Base-by-base conservation (phyloP, 352 stramenopile genomes). In the Globisporangium acanthophoron region DNA sequence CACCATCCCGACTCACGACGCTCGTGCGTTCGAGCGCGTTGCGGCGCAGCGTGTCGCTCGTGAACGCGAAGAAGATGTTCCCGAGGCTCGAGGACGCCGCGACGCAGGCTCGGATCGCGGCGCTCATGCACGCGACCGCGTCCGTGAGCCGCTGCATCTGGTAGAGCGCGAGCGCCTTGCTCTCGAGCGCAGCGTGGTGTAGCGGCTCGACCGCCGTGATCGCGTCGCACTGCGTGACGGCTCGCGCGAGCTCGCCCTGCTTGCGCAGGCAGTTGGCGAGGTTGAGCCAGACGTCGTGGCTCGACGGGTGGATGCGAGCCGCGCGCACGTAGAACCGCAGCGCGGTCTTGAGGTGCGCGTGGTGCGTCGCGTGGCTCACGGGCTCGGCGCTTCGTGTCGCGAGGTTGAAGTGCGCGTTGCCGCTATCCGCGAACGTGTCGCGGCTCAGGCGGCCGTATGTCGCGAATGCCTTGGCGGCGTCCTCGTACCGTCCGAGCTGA, bases 351-450 rank as follows among this genome's bases (percentile, higher is more conserved):
- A 92, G 59, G 56, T 85, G 74, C 6, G 45, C 52, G 4, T 61
- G 39, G 56, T 80, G 71, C 45, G 76, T 65, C 15, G 46, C 63
- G 63, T 85, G 44, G 29, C 85, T 64, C 7, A 90, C 53, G 3
- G 65, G 62, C 16, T 24, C 50, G 27, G 73, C 53, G 12, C 54
- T 67, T 37, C 66, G 70, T 16, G 66, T 74, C 9, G 67, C 82
- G 53, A 92, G 59, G 56, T 83, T 92, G 24, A 89, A 89, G 61
- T 88, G 87, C 3, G 80, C 78, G 49, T 90, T 92, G 46, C 78
- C 82, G n/a, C 75, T 85, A 53, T 92, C 82, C 0, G 71, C 73
- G 46, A 82, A 87, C 6, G 80, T 89, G 46, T 92, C 78, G 31
- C 76, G 72, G 45, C 69, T 83, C 9, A 84, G 52, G 0, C 78